Percentiles rank a stretch among this genome's conserved stretches.
phyloP scores from a whole-genome alignment of 208 protist genomes.

The Leishmania major region DNA sequence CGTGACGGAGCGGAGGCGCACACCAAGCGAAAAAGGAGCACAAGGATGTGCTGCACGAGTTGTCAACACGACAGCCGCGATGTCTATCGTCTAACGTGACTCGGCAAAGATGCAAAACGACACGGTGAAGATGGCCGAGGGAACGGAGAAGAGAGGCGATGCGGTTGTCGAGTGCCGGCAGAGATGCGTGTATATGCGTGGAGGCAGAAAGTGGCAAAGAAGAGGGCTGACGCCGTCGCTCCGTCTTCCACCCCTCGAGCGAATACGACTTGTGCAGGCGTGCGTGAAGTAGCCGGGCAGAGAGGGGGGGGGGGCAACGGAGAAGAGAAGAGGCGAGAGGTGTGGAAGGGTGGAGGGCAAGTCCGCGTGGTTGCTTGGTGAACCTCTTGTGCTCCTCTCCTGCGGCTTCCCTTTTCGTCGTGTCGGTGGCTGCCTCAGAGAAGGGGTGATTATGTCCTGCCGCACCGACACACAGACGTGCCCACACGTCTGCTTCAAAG shows the following conservation, averaged over 20 bases:
- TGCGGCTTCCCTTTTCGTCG: not conserved
- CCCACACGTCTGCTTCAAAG: not conserved
- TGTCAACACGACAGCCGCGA: not conserved
- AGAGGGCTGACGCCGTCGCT: not conserved
- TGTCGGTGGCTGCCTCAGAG: not conserved
- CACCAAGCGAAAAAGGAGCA: not conserved
- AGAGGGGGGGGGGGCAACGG: not conserved
- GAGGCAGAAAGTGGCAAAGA: not conserved
- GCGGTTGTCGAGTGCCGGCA: not conserved
- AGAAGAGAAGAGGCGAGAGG: not conserved
- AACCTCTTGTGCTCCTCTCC: not conserved
- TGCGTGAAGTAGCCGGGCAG: not conserved
- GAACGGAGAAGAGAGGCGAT: not conserved
- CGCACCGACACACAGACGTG: not conserved
- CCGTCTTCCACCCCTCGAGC: not conserved
- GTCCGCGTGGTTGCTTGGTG: not conserved
- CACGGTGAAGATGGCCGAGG: not conserved
- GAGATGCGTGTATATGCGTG: too few species aligned
- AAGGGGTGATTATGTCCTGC: not conserved
- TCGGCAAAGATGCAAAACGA: not conserved
- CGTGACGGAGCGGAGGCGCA: not conserved
- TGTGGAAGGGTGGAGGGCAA: not conserved
- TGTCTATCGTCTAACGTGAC: not conserved
- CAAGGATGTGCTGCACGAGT: not conserved
- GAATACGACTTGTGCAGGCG: not conserved